phyloP scores from a whole-genome alignment of 768 basidiomycete species.

The Mycena rosella region DNA sequence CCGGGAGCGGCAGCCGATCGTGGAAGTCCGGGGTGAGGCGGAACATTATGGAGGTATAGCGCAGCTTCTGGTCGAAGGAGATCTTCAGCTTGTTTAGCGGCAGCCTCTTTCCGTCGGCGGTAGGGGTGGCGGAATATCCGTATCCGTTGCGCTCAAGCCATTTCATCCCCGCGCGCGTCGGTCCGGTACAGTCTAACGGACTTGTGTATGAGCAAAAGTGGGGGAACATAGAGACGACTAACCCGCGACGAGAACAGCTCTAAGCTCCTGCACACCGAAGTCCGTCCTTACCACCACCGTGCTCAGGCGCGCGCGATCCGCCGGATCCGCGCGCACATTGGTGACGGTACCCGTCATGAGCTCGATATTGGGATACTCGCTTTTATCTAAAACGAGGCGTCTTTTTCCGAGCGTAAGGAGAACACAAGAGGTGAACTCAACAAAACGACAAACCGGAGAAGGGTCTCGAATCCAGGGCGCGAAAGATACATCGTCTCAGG shows the following conservation, averaged over 20 bases:
- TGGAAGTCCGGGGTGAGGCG: conserved; percentile 20
- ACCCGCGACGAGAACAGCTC: conserved; percentile 42
- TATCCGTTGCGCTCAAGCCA: conserved; percentile 43
- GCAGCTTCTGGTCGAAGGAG: conserved; percentile 43
- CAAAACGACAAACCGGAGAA: conserved; percentile 39
- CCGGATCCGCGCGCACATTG: conserved; percentile 36
- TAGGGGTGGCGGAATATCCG: conserved; percentile 15
- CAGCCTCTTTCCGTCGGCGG: conserved; percentile 22
- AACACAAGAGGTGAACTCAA: background rate
- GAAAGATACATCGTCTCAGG: conserved; percentile 39
- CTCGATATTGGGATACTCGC: conserved; percentile 40
- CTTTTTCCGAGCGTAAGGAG: conserved; percentile 14
- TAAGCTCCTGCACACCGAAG: conserved; percentile 27
- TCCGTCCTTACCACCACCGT: conserved; percentile 35
- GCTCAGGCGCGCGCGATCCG: conserved; percentile 28
- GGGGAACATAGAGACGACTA: background rate
- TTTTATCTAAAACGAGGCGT: conserved; percentile 41
- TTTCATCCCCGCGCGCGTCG: conserved; percentile 42
- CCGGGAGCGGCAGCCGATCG: conserved; percentile 37
- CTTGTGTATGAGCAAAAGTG: background rate
- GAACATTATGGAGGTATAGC: conserved; percentile 39
- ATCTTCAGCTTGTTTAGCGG: conserved; percentile 36
- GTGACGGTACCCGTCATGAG: conserved; percentile 45
- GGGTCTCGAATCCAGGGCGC: conserved; percentile 45
- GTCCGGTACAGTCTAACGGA: conserved; percentile 48